Conservation (phyloP, 2,329 filamentous ascomycete species). For the Colletotrichum tropicale region DNA sequence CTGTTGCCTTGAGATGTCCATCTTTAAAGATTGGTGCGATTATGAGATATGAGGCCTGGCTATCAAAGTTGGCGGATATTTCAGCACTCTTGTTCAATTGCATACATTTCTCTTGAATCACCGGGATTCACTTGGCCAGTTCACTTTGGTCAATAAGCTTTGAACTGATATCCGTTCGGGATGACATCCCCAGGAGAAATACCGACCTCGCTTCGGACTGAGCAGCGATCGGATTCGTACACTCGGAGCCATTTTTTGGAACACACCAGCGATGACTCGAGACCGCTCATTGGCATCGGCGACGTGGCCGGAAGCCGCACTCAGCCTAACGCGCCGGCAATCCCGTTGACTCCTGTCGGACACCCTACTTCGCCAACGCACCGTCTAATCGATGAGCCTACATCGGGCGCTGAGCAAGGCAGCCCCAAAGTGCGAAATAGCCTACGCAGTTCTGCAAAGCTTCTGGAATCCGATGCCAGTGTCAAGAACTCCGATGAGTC, state of each 20-base stretch:
- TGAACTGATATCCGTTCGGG: background rate
- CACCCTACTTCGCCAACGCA: background rate
- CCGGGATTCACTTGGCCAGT: background rate
- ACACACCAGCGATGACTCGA: background rate
- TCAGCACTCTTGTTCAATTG: background rate
- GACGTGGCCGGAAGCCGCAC: background rate
- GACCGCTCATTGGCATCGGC: background rate
- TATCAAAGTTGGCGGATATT: background rate
- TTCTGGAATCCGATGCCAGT: background rate
- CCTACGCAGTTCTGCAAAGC: background rate
- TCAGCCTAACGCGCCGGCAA: background rate
- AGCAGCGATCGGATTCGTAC: background rate
- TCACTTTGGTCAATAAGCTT: background rate
- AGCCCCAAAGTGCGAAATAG: background rate
- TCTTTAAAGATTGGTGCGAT: background rate
- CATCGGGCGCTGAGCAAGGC: background rate
- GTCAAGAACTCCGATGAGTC: background rate
- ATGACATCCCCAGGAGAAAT: background rate
- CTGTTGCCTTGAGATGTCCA: background rate
- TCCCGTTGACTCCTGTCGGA: background rate
- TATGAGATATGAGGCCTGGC: background rate
- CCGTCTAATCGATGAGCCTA: background rate
- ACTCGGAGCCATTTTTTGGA: background rate
- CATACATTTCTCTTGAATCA: background rate
- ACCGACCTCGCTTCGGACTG: background rate